Conservation (phyloP, 345 rosid genomes). For the Salix purpurea region DNA sequence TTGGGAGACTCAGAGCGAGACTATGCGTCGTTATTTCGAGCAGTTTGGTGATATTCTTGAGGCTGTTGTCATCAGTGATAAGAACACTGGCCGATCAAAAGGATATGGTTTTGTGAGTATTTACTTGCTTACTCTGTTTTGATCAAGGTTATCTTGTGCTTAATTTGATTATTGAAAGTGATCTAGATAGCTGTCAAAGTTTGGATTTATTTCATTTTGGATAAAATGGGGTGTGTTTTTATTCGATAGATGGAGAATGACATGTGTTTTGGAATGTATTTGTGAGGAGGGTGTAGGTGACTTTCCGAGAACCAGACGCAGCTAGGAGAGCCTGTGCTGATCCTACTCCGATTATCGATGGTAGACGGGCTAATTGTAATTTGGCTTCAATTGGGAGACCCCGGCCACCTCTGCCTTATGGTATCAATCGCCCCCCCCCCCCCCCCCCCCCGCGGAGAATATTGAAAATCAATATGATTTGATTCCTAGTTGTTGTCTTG, state of each 20-base stretch:
- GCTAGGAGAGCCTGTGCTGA: slow-evolving; percentile 93
- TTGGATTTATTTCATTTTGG: background rate
- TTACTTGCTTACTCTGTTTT: background rate
- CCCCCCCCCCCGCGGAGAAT: background rate
- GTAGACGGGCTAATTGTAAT: slow-evolving; percentile 94
- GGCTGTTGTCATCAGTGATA: slow-evolving; percentile 92
- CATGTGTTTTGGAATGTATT: slow-evolving; percentile 32
- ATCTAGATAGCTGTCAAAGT: background rate
- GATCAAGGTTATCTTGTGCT: background rate
- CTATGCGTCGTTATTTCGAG: slow-evolving; percentile 76
- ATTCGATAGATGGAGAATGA: slow-evolving; percentile 32
- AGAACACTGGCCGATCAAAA: slow-evolving; percentile 92
- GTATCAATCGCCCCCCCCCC: slow-evolving; percentile 25
- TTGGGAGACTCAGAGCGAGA: slow-evolving; percentile 89
- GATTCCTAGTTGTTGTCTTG: background rate
- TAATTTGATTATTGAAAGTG: background rate
- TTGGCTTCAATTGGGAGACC: slow-evolving; percentile 91
- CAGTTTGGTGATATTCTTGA: slow-evolving; percentile 87
- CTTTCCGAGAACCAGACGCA: slow-evolving; percentile 91
- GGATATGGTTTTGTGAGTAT: slow-evolving; percentile 98
- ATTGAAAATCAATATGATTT: background rate
- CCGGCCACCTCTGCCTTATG: slow-evolving; percentile 53
- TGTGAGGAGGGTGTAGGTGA: slow-evolving; percentile 87
- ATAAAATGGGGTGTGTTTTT: background rate
- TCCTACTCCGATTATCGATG: slow-evolving; percentile 83